Conservation (phyloP, 2,329 filamentous ascomycete species). For the Pyrenochaeta sp. region DNA sequence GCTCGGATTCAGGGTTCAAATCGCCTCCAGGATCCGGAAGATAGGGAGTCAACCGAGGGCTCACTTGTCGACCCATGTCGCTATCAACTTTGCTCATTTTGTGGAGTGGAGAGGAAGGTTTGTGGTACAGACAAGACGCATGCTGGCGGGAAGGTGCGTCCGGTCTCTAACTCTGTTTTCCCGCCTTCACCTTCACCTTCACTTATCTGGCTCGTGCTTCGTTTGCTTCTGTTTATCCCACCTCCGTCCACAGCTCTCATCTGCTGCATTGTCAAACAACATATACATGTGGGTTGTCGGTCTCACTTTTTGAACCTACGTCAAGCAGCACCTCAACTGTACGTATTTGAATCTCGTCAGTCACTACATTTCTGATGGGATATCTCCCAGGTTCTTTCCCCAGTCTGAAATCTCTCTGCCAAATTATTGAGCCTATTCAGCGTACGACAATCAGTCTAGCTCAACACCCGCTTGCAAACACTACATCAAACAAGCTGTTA, state of each 20-base stretch:
- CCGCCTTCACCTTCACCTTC: not conserved
- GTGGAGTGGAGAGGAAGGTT: not conserved
- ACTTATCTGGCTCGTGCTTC: not conserved
- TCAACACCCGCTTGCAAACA: not conserved
- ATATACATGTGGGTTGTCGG: too few relatives aligned
- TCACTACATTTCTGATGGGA: too few relatives aligned
- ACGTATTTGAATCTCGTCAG: not conserved
- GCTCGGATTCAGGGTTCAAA: not conserved
- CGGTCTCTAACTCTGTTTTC: not conserved
- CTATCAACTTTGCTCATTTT: not conserved
- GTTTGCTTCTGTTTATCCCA: slow-evolving; percentile 1
- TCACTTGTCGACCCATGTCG: not conserved
- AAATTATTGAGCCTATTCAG: too few relatives aligned
- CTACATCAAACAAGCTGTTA: not conserved
- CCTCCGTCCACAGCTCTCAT: not conserved
- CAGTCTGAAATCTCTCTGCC: too few relatives aligned
- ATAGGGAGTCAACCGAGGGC: not conserved
- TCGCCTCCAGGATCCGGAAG: not conserved
- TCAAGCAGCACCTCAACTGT: not conserved
- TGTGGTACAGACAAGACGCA: not conserved
- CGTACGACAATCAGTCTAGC: not conserved
- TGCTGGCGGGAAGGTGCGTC: not conserved
- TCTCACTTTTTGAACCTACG: too few relatives aligned
- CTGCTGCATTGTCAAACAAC: too few relatives aligned
- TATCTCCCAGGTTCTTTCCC: too few relatives aligned